Base-by-base conservation (phyloP, 2,329 filamentous ascomycete genomes). In the Mycosphaerella sp. region DNA sequence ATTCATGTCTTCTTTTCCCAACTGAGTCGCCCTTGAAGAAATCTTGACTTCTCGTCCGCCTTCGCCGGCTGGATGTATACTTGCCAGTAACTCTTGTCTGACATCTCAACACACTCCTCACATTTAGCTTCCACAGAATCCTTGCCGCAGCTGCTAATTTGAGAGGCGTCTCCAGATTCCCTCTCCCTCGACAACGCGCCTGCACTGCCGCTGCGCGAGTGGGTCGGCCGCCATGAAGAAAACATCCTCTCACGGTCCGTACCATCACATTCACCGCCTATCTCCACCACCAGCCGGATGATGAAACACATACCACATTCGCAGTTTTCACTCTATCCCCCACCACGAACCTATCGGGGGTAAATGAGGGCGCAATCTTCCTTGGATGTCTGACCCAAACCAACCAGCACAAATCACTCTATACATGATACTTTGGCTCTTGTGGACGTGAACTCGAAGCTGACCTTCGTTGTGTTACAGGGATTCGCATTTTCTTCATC, bases 71-170 rank as follows among this genome's bases (percentile, higher is more conserved):
- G 78, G 81, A 83, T 87, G 86, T 85, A 69, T 89, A 89, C 86
- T 89, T 87, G 86, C 86, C 86, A 90, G 86, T 89, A 89, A 84
- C 76, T 72, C 75, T 79, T 82, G 82, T 87, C 86, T 89, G 86
- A 89, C 73, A 62, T 59, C 60, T 60, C 17, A 44, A 14, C 30
- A 32, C 39, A 44, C 21, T 35, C n/a, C 14, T 53, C 34, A n/a
- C 37, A 39, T 40, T 21, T 44, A 49, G 46, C 28, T 43, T 43
- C 42, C 40, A 18, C 17, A 42, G 41, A 50, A 36, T 42, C 48
- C 18, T 8, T 18, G 13, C 16, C 12, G 37, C 45, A 41, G 37
- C 45, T 48, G 45, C 45, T 48, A 48, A 48, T 27, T 37, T 13
- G 36, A 40, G 21, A 39, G 21, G 21, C 16, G 21, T 35, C 10